Evolutionary conservation across 768 basidiomycete genomes (phyloP), one percentile per base, ranked within the genome.

Genomic region (Candolleomyces eurysporus): DNA sequence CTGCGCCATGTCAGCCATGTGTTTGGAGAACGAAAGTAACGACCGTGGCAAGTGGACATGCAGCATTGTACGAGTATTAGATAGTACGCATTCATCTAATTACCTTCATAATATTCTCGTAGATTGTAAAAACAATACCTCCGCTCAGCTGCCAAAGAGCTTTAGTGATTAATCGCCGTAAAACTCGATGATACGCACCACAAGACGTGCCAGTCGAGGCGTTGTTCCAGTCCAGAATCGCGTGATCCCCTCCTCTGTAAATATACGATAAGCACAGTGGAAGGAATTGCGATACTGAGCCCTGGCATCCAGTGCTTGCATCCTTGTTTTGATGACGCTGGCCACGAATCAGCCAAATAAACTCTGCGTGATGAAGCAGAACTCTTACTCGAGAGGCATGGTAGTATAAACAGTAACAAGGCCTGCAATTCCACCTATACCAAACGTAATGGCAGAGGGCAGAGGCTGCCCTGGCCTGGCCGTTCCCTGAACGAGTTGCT

Each of bases 281-380:
- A 98, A 91, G 3, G 95, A 89, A 69, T 99, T 98, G 42, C 88
- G 86, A 71, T 98, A 99, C 62, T 94, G 89, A 22, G 80, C 75
- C 10, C 84, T 80, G 0, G 96, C 97, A 59, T 85, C 83, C 10
- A 99, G 81, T 5, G 93, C 89, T 74, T 99, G 97, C 97, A 98
- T 99, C 26, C 96, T 86, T 11, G 97, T 98, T 77, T 98, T 99
- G 75, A 98, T 86, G 32, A 98, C 95, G 69, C 94, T 96, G 65
- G 14, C 49, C 62, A 60, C 2, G n/a, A 50, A 19, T 14, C 52
- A 31, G 32, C 22, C 14, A 11, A 43, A 54, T 39, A 57, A 40
- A 30, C 30, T 52, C 8, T 22, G 53, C 48, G 9, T 43, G 14
- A 10, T 9, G 30, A 10, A 26, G 55, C 42, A 13, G 31, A 60